A percentile compares a stretch with the other conserved stretches of the same genome.
phyloP scores from a whole-genome alignment of 495 filamentous ascomycete species.

The Podospora pseudoanserina region DNA sequence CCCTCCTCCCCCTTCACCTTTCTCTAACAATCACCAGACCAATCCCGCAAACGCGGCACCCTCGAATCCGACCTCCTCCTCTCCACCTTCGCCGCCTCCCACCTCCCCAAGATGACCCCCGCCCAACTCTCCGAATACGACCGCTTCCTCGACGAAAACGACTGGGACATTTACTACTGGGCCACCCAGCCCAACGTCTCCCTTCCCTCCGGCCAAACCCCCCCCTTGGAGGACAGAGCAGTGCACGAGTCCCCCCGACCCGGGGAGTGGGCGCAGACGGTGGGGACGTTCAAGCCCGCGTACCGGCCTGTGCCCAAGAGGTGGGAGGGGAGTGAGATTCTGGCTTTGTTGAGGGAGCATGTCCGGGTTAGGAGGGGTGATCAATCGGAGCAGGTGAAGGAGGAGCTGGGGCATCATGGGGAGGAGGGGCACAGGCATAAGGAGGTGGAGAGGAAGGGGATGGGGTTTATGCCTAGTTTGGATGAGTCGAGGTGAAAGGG shows the following conservation, averaged over 20 bases:
- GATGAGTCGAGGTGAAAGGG: conserved; percentile 11
- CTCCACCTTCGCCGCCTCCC: conserved; percentile 84
- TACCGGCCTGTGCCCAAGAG: conserved; percentile 83
- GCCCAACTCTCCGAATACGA: conserved; percentile 82
- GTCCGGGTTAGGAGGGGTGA: conserved; percentile 47
- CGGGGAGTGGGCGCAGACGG: conserved; percentile 95
- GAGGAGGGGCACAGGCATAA: background rate
- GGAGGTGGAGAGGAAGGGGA: conserved; percentile 32
- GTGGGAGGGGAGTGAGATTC: conserved; percentile 78
- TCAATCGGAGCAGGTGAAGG: background rate
- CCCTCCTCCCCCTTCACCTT: conserved; percentile 60
- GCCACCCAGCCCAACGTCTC: conserved; percentile 69
- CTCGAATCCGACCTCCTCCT: conserved; percentile 94
- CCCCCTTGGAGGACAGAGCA: conserved; percentile 15
- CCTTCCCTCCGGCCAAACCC: conserved; percentile 43
- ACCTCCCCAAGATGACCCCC: conserved; percentile 68
- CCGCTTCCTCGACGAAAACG: conserved; percentile 94
- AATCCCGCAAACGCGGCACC: conserved; percentile 93
- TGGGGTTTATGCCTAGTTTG: conserved; percentile 49
- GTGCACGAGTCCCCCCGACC: conserved; percentile 22
- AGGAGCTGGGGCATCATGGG: background rate
- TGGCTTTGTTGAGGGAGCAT: conserved; percentile 73
- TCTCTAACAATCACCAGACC: conserved; percentile 55
- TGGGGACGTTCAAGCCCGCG: conserved; percentile 89
- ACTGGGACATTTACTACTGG: conserved; percentile 99